Evolutionary conservation across 805 yeast species (phyloP), one percentile per base, ranked within the genome.

Genomic region (Metschnikowia lochheadii): DNA sequence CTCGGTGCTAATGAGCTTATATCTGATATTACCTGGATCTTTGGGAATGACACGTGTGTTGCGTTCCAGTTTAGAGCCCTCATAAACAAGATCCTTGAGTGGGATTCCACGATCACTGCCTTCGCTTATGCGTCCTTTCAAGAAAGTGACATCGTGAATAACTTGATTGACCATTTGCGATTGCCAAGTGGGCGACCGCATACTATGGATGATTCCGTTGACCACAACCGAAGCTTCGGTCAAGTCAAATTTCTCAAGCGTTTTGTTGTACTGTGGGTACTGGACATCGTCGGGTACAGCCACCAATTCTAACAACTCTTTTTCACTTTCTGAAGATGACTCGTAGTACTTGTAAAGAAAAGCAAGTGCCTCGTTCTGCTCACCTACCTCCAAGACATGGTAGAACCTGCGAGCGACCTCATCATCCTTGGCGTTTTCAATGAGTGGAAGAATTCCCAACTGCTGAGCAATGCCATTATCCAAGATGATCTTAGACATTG

Each of bases 401-500:
- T 71, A 73, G 49, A 72, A 69, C 46, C 49, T 55, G 41, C 68
- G 58, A 1, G 75, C 71, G 15, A 73, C 40, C 6, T 42, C 38
- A 6, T 59, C 55, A 49, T 70, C 76, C 20, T 55, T 46, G 10
- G 66, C 68, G 5, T 55, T 58, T 1, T 62, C 65, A 7, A 66
- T 61, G 2, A 86, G 51, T 0, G 98, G 96, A n/a, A 92, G 70
- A 2, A 92, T 54, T 6, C 97, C 99, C 46, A 92, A 62, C 64
- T 91, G 85, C 56, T 90, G 86, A 0, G 96, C 88, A 15, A 87
- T 75, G 1, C 82, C 81, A 40, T 80, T 77, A 11, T 76, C 72
- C n/a, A 82, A 59, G 2, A 82, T 69, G 2, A 79, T 65, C 23
- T 75, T 72, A 2, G 84, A 59, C 33, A 82, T 70, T 7, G 84